Evolutionary conservation across 352 stramenopile species (phyloP), one percentile per base, ranked within the genome.

Genomic region (Thalassiosira mediterranea): DNA sequence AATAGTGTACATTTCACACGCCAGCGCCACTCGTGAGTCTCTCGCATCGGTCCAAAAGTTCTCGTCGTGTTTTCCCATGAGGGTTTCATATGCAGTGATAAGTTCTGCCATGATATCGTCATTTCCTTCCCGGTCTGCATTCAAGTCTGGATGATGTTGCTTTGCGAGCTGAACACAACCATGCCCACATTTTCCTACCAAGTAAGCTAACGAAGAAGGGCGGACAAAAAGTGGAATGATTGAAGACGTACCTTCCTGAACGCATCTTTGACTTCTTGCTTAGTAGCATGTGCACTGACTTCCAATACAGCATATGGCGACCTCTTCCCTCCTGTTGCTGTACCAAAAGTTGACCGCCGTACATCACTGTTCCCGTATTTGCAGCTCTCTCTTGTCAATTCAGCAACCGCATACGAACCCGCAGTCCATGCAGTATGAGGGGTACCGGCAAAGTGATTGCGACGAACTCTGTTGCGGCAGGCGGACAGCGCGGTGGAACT

Each of bases 61-160:
- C 42, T 53, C 13, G 44, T 40, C 44, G 11, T 61, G n/a, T 52
- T 65, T 68, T 29, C 46, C 61, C 61, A 79, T 67, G 21, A 79
- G 52, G 13, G 32, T 26, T 69, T 79, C 70, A 40, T 79, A 79
- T 10, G 70, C 60, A 62, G 31, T 26, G 19, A 79, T 63, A 3
- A 79, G 31, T 44, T 66, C 54, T 0, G 51, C 21, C 59, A 79
- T 79, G 3, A 57, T 59, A 11, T 69, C 42, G n/a, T 53, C 10
- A 34, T 53, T 26, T 11, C 49, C 46, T 23, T 54, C 19, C 8
- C 34, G 8, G 13, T 72, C 19, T 13, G 25, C 32, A 26, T 65
- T 76, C 28, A 79, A 29, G 53, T 79, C 70, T 21, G 70, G 70
- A 46, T 79, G 70, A 60, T 79, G 56, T 46, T 59, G 38, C 46